Conservation (phyloP, 345 rosid genomes). For the Populus euphratica region DNA sequence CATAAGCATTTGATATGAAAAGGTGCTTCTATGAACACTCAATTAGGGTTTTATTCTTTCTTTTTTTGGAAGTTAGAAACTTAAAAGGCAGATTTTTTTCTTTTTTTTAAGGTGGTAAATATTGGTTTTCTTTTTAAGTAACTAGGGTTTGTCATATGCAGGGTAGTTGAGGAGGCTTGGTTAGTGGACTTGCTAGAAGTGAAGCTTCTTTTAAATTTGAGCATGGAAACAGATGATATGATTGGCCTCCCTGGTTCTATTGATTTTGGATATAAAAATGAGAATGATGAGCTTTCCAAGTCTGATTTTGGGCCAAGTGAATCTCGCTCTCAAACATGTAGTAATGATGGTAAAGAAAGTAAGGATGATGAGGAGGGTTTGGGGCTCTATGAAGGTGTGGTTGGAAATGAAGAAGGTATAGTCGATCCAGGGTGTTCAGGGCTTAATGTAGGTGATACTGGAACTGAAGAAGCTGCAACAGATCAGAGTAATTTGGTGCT, state of each 20-base stretch:
- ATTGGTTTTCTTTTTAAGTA: background rate
- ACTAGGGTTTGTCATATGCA: constrained; percentile 15
- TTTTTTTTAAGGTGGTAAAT: background rate
- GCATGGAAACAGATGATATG: constrained; percentile 52
- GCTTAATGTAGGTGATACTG: constrained; percentile 29
- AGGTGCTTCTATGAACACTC: background rate
- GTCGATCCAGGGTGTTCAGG: constrained; percentile 35
- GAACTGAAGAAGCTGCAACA: constrained; percentile 17
- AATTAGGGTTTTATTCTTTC: background rate
- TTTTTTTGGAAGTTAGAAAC: background rate
- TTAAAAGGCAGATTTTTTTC: background rate
- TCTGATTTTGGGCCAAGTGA: constrained; percentile 35
- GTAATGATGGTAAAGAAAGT: constrained; percentile 25
- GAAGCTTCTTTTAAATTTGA: constrained; percentile 1
- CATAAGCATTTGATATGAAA: background rate
- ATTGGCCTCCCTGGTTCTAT: constrained; percentile 32
- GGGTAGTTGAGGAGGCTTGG: constrained; percentile 12
- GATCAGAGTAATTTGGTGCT: background rate
- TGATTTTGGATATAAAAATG: constrained; percentile 27
- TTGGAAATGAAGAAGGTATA: constrained; percentile 21
- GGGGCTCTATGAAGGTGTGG: constrained; percentile 35
- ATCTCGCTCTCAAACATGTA: constrained; percentile 23
- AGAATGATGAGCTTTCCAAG: constrained; percentile 29
- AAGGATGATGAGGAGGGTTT: constrained; percentile 29
- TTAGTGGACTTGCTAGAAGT: constrained; percentile 9